These are phyloP conservation scores for Trichoderma lentiforme DNA, from an alignment of 2,329 filamentous ascomycete genomes.

Conservation along the genomic window DNA sequence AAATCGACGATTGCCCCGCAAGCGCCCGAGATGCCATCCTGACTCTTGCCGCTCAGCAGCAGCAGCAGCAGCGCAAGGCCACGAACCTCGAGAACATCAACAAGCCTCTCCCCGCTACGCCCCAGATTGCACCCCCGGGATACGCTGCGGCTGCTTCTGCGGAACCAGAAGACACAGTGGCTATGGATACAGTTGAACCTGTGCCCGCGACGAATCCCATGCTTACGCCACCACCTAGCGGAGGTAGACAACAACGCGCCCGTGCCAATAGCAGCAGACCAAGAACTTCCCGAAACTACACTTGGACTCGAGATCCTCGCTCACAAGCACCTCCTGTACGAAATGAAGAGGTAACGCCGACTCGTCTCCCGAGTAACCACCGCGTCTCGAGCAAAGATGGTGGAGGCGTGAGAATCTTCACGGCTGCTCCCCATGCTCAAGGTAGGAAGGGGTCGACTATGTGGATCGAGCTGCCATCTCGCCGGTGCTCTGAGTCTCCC, in stretches of 20 bases:
- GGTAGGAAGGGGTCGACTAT: neutral
- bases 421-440: neutral
- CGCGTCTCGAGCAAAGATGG: neutral
- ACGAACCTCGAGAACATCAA: slow-evolving; percentile 17
- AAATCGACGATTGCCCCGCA: slow-evolving; percentile 27
- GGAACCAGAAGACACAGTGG: neutral
- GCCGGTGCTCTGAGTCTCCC: neutral
- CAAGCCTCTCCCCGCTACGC: slow-evolving; percentile 33
- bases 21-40: slow-evolving; percentile 29
- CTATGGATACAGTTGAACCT: neutral
- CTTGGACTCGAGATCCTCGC: neutral
- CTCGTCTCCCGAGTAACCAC: neutral
- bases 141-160: slow-evolving; percentile 14
- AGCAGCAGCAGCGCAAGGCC: slow-evolving; percentile 14
- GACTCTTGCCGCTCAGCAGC: slow-evolving; percentile 24
- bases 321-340: neutral
- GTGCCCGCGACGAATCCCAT: neutral
- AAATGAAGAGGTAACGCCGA: neutral
- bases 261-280: neutral
- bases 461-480: slow-evolving; percentile 5
- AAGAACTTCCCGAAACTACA: neutral
- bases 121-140: slow-evolving; percentile 26
- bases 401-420: neutral
- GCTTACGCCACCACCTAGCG: slow-evolving; percentile 2
- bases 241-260: neutral